Evolutionary conservation across 257 asterid genomes (phyloP), one percentile per base, ranked within the genome.

Genomic region (Salvia hispanica): DNA sequence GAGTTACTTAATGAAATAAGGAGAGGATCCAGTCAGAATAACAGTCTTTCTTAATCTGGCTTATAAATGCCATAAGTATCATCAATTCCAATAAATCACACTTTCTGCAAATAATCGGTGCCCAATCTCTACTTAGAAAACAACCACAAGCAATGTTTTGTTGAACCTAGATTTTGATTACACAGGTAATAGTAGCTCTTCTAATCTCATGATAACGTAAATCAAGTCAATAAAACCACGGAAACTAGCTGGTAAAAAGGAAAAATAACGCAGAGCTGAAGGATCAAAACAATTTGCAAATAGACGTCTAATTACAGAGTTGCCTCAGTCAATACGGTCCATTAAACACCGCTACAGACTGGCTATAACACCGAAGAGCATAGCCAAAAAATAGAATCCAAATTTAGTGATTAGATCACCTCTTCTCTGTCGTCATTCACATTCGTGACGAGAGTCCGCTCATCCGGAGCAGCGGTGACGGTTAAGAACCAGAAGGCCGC

Each of bases 401-500:
- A 46, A 8, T 40, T 18, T 25, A 11, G 37, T 58, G 37, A 34
- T 62, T 18, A 60, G 46, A 39, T 69, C 58, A 66, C 85, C 86
- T 82, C 79, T 64, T 79, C 79, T 52, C 44, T 70, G 18, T 64
- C 87, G 33, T 68, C 82, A 73, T 69, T 55, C 56, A 51, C 78
- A 60, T 72, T 71, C 28, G 51, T 62, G 43, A 14, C 74, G 43
- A 45, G 66, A 64, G 59, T 5, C 75, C 79, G 84, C 63, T 74
- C 83, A 67, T 59, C 84, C 15, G 65, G 78, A 62, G 60, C 70
- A 50, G 75, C 66, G 8, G 65, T 82, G 66, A 78, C 55, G 52
- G 83, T 65, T 67, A 88, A 78, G 79, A 83, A 86, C 80, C 88
- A 85, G 79, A 67, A 86, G 36, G 86, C 77, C 55, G 66, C 74